Conservation (phyloP, 331 rosid species). For the Spiraea crenata region DNA sequence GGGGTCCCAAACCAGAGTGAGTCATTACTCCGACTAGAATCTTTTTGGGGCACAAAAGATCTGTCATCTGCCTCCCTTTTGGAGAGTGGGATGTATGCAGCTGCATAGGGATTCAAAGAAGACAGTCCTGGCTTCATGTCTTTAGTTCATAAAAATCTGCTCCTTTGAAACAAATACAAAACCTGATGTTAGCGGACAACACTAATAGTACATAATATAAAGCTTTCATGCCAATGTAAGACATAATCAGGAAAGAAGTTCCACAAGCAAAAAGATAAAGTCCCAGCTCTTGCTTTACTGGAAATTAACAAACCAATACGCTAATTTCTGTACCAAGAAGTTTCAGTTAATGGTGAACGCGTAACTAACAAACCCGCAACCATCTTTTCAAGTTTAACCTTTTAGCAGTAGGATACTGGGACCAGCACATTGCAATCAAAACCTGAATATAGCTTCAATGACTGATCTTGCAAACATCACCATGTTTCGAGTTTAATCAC, state of each 20-base stretch:
- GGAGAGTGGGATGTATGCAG: conserved; percentile 65
- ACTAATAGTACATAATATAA: neutral
- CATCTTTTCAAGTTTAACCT: neutral
- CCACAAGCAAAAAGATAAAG: neutral
- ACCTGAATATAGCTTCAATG: neutral
- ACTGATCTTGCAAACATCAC: neutral
- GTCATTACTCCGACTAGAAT: conserved; percentile 29
- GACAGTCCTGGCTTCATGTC: conserved; percentile 59
- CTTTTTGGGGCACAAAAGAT: conserved; percentile 30
- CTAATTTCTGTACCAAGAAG: neutral
- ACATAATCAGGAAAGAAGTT: neutral
- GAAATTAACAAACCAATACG: conserved; percentile 1
- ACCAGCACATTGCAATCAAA: neutral
- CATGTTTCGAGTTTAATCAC: neutral
- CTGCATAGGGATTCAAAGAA: conserved; percentile 81
- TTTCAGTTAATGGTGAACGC: neutral
- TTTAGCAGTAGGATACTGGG: neutral
- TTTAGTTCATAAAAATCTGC: conserved; percentile 25
- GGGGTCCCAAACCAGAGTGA: conserved; percentile 38
- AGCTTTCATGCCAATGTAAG: neutral
- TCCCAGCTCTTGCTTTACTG: neutral
- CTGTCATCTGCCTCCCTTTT: conserved; percentile 43
- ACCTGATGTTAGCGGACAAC: conserved; percentile 7
- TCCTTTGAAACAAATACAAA: conserved; percentile 6
- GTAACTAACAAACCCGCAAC: neutral